A percentile compares a stretch with the other conserved stretches of the same genome.
Evolutionary conservation across 805 yeast species (phyloP).

Genomic region (Zygoascus biomembranicola): DNA sequence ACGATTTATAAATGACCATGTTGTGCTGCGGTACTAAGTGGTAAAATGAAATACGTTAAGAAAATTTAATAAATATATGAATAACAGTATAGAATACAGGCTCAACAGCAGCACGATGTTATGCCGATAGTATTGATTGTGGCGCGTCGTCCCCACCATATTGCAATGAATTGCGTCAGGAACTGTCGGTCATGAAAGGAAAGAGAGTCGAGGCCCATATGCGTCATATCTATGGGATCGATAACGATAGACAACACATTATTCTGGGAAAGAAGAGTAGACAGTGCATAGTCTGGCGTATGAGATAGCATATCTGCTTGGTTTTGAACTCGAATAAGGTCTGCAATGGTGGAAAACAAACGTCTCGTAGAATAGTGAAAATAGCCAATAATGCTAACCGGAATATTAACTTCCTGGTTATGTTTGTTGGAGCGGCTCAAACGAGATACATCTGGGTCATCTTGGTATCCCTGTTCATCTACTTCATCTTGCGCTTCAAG

Average conservation of each 20-base stretch:
- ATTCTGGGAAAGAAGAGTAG: constrained; percentile 2
- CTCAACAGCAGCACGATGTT: background rate
- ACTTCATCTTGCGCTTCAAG: constrained; percentile 2
- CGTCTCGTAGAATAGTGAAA: constrained; percentile 43
- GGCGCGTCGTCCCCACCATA: constrained; percentile 44
- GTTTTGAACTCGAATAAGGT: constrained; percentile 8
- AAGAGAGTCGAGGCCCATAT: constrained; percentile 54
- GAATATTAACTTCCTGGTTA: constrained; percentile 7
- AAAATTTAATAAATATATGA: background rate
- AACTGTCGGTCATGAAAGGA: constrained; percentile 39
- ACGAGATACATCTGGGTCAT: constrained; percentile 3
- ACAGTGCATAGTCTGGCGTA: background rate
- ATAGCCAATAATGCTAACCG: constrained; percentile 38
- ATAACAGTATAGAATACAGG: background rate
- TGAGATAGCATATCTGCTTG: background rate
- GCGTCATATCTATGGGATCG: constrained; percentile 40
- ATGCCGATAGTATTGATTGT: constrained; percentile 24
- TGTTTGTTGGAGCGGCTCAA: constrained; percentile 10
- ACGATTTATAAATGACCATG: background rate
- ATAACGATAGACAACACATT: constrained; percentile 17
- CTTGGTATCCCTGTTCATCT: constrained; percentile 3
- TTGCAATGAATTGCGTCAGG: constrained; percentile 33
- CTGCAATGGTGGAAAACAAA: constrained; percentile 33
- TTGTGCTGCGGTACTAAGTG: too few relatives aligned
- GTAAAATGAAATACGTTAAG: background rate